Evolutionary conservation across 139 green algal species (phyloP).

Genomic region (Chlamydomonas eustigma): DNA sequence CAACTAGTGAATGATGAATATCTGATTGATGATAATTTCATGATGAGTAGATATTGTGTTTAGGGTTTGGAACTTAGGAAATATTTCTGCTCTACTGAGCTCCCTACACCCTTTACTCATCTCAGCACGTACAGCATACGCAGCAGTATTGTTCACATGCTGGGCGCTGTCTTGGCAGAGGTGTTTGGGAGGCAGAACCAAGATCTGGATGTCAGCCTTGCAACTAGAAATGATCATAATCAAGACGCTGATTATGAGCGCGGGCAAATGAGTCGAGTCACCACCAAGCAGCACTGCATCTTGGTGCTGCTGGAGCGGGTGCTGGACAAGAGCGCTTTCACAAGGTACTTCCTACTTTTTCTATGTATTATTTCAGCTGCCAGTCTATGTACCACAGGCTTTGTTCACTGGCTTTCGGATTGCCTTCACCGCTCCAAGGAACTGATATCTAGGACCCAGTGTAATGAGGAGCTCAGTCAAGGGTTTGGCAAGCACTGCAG

Average conservation of each 20-base stretch:
- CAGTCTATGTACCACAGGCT: too few species aligned
- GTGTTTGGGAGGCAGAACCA: constrained; percentile 12
- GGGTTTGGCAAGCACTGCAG: too few species aligned
- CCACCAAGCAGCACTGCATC: constrained; percentile 11
- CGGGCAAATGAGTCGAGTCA: neutral
- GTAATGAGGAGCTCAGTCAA: too few species aligned
- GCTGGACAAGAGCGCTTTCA: constrained; percentile 20
- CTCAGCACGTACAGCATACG: constrained; percentile 10
- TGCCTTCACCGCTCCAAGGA: too few species aligned
- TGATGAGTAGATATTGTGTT: too few species aligned
- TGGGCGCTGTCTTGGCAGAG: neutral
- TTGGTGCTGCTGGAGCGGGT: constrained; percentile 9
- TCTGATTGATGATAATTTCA: too few species aligned
- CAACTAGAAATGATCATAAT: neutral
- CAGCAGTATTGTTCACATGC: constrained; percentile 10
- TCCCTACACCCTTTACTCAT: neutral
- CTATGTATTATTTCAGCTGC: too few species aligned
- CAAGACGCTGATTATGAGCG: neutral
- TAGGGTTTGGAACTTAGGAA: too few species aligned
- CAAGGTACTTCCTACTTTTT: neutral
- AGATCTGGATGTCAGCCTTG: neutral
- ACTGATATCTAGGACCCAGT: too few species aligned
- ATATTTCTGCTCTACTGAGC: too few species aligned
- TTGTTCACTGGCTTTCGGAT: too few species aligned
- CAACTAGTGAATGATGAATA: too few species aligned